Conservation (phyloP, 106 monocot species). For the Dendrobium huoshanense region DNA sequence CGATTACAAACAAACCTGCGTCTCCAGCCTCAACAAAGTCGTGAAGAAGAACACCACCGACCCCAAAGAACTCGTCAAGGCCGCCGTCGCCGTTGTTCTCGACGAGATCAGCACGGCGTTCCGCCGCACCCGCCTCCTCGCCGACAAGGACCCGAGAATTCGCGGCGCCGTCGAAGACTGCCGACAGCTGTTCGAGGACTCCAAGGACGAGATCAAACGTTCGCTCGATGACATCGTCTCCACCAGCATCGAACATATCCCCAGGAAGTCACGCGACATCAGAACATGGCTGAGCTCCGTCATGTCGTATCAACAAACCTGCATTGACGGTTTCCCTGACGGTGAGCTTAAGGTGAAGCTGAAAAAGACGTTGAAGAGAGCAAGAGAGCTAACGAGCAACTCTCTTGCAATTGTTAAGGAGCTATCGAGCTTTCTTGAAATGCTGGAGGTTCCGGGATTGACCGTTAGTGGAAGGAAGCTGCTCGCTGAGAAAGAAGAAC, state of each 20-base stretch:
- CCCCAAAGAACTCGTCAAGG: constrained; percentile 4
- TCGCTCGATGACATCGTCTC: background rate
- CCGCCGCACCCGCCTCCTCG: background rate
- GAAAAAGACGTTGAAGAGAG: background rate
- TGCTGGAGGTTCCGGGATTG: background rate
- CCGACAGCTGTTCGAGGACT: constrained; percentile 2
- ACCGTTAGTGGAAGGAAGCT: background rate
- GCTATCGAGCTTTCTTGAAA: background rate
- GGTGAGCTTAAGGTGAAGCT: background rate
- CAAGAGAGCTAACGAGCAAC: constrained; percentile 9
- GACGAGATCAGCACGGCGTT: background rate
- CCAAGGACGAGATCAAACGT: constrained; percentile 1
- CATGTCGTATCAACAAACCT: background rate
- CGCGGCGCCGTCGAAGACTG: constrained; percentile 6
- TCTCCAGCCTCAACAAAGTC: background rate
- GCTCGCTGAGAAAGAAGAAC: background rate
- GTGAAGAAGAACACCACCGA: background rate
- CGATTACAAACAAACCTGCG: constrained; percentile 6
- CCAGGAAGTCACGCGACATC: constrained; percentile 1
- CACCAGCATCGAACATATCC: background rate
- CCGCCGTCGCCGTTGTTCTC: background rate
- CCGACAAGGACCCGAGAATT: background rate
- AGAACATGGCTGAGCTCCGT: constrained; percentile 4
- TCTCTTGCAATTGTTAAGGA: constrained; percentile 1
- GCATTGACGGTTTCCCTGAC: constrained; percentile 7